Evolutionary conservation across 768 basidiomycete genomes (phyloP).

Genomic region (Solioccasus polychromus): DNA sequence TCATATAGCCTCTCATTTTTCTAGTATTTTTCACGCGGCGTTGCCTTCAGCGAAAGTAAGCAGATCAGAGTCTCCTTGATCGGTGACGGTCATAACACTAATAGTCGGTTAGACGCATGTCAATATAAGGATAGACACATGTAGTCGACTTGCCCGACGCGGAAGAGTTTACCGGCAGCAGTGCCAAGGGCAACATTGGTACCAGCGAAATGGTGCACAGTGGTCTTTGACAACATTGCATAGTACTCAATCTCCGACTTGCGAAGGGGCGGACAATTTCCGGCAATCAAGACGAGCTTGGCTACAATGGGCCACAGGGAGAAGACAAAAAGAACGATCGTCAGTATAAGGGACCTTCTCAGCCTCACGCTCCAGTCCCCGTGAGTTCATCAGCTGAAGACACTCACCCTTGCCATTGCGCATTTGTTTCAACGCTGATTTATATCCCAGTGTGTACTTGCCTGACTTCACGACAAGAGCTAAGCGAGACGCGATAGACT

Average conservation of each 20-base stretch:
- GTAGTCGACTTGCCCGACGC: conserved; percentile 72
- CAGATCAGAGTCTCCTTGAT: conserved; percentile 96
- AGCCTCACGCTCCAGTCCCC: conserved; percentile 98
- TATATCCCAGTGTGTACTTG: conserved; percentile 96
- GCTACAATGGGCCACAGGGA: conserved; percentile 46
- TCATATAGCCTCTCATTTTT: conserved; percentile 1
- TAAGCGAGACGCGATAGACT: conserved; percentile 90
- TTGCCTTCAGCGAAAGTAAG: conserved; percentile 79
- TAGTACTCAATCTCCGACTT: conserved; percentile 99
- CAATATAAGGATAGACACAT: neutral
- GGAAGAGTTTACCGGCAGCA: conserved; percentile 98
- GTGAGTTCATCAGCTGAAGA: conserved; percentile 43
- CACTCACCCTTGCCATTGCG: conserved; percentile 93
- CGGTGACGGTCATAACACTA: conserved; percentile 96
- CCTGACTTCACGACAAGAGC: conserved; percentile 98
- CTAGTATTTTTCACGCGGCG: conserved; percentile 46
- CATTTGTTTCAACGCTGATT: conserved; percentile 98
- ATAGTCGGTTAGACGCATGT: conserved; percentile 7
- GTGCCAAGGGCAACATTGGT: conserved; percentile 98
- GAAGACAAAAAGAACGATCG: conserved; percentile 26
- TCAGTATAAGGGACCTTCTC: conserved; percentile 97
- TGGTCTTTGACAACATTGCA: conserved; percentile 99
- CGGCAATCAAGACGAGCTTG: conserved; percentile 97
- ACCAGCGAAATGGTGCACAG: conserved; percentile 96
- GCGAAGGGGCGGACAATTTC: conserved; percentile 98